Evolutionary conservation across 2,329 filamentous ascomycete genomes (phyloP).

Genomic region (Tolypocladium amazonense): DNA sequence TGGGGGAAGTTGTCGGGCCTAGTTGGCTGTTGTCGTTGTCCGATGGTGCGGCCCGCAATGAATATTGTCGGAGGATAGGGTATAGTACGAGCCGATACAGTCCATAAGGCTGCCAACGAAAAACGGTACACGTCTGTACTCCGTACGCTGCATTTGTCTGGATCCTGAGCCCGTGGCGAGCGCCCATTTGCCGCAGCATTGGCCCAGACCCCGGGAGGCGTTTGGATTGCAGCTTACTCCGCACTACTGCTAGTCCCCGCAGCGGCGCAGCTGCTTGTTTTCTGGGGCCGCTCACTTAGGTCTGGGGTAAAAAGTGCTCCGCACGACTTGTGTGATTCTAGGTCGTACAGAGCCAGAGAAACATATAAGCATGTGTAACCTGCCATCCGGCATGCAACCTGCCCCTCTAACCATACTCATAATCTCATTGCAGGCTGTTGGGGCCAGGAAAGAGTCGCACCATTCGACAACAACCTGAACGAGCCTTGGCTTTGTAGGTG

Average conservation of each 20-base stretch:
- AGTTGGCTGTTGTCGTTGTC: background rate
- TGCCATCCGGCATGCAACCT: too few relatives aligned
- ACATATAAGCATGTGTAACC: background rate
- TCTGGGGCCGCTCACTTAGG: background rate
- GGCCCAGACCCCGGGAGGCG: background rate
- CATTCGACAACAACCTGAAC: background rate
- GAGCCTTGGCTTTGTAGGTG: background rate
- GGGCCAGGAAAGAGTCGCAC: background rate
- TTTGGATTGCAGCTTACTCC: background rate
- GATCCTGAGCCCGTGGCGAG: background rate
- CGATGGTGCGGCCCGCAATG: too few relatives aligned
- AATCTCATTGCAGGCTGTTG: background rate
- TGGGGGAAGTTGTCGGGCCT: too few relatives aligned
- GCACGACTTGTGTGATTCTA: background rate
- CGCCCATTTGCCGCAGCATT: background rate
- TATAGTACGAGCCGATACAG: too few relatives aligned
- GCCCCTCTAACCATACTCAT: background rate
- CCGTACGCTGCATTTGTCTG: background rate
- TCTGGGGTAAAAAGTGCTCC: background rate
- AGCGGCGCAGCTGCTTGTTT: background rate
- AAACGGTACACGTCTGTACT: background rate
- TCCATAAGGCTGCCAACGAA: background rate
- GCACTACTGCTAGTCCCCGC: background rate
- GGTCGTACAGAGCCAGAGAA: background rate
- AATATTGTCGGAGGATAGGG: too few relatives aligned